phyloP scores from a whole-genome alignment of 306 rosid species.

The Ormosia emarginata region DNA sequence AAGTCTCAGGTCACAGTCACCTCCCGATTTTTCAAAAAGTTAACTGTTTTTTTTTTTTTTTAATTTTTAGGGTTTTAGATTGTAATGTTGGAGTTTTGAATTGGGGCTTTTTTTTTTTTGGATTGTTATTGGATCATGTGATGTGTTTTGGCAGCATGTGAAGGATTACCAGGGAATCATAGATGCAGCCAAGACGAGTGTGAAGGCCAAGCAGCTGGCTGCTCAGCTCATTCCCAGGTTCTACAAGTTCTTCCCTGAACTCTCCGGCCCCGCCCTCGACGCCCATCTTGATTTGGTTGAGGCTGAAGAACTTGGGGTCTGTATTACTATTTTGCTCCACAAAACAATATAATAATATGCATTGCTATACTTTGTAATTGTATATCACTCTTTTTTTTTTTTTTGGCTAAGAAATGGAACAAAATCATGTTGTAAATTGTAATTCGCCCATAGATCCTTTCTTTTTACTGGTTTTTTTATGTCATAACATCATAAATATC shows the following conservation, averaged over 20 bases:
- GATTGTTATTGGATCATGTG: not conserved
- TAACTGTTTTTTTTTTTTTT: not conserved
- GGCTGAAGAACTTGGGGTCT: slow-evolving; percentile 91
- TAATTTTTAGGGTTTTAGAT: slow-evolving; percentile 32
- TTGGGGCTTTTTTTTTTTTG: slow-evolving; percentile 32
- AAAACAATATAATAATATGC: not conserved
- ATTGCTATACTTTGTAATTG: not conserved
- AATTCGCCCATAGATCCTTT: not conserved
- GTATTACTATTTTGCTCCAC: slow-evolving; percentile 17
- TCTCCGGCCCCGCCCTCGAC: slow-evolving; percentile 69
- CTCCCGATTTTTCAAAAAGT: not conserved
- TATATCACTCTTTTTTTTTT: not conserved
- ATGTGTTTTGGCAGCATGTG: slow-evolving; percentile 46
- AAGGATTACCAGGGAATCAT: slow-evolving; percentile 83
- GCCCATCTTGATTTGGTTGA: slow-evolving; percentile 90
- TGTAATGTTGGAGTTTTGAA: not conserved
- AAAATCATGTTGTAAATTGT: not conserved
- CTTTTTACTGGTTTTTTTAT: not conserved
- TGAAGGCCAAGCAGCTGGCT: slow-evolving; percentile 90
- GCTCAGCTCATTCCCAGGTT: slow-evolving; percentile 96
- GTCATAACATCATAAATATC: not conserved
- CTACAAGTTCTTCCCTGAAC: slow-evolving; percentile 85
- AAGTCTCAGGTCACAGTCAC: slow-evolving; percentile 68
- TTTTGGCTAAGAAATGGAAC: not conserved
- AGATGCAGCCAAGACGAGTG: slow-evolving; percentile 78